Conservation (phyloP, 305 asterid genomes). For the Plantago lanceolata region DNA sequence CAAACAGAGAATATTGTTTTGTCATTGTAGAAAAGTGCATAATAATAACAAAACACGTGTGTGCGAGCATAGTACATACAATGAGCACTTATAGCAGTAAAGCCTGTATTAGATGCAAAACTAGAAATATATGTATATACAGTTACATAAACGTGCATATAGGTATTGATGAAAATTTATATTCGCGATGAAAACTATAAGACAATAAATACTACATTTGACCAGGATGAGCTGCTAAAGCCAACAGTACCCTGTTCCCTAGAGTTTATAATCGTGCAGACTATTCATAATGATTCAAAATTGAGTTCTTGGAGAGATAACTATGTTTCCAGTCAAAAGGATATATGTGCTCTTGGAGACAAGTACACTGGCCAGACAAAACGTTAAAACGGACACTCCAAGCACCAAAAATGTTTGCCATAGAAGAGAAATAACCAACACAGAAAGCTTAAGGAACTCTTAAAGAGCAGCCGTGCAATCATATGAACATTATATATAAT, state of each 20-base stretch:
- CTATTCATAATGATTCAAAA: too few relatives aligned
- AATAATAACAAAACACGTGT: background rate
- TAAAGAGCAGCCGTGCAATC: background rate
- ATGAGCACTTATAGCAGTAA: background rate
- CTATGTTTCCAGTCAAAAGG: background rate
- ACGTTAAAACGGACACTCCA: background rate
- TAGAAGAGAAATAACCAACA: background rate
- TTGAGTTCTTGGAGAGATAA: too few relatives aligned
- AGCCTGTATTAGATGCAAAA: background rate
- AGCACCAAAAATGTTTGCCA: background rate
- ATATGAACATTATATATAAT: background rate
- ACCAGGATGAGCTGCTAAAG: background rate
- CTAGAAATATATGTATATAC: background rate
- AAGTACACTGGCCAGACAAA: background rate
- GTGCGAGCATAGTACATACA: background rate
- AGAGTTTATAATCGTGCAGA: too few relatives aligned
- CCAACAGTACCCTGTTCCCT: background rate
- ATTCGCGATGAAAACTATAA: too few relatives aligned
- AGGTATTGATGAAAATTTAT: background rate
- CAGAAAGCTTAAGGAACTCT: background rate
- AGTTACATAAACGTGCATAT: too few relatives aligned
- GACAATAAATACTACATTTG: background rate
- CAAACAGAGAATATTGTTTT: slow-evolving; percentile 19
- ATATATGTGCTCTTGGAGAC: background rate
- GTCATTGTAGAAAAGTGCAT: background rate